Evolutionary conservation across 345 rosid genomes (phyloP), one percentile per base, ranked within the genome.

Genomic region (Eucalyptus sp.): DNA sequence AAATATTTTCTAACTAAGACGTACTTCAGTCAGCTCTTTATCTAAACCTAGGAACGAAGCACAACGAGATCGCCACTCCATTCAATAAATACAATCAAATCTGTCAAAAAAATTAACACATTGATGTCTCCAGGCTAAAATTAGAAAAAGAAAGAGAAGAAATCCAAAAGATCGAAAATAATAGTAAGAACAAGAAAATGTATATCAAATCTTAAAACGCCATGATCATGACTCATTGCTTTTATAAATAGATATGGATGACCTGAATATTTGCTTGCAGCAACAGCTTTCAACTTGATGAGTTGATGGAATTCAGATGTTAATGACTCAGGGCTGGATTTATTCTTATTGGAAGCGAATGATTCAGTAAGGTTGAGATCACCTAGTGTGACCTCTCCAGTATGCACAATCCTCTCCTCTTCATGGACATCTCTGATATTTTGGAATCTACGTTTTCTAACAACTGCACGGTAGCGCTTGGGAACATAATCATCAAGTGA

Each of bases 401-500:
- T 41, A 76, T 41, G 25, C 46, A 76, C 5, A 29, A 76, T 76
- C 44, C 79, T 50, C 29, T 24, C 84, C 68, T 44, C 29, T 88
- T 80, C 64, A 22, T 41, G 52, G 58, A 41, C 84, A 20, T 76
- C 84, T 41, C 8, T 76, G 87, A 27, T 27, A 87, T 86, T 89
- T 58, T 25, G 71, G 49, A 58, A 89, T 58, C 60, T 91, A 50
- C 20, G 87, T 37, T 50, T 71, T 18, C 71, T 52, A 64, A 66
- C 56, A 66, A 33, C 29, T 20, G 44, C 10, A 87, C 87, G 92
- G 12, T 91, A 89, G 89, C 92, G 97, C 37, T 91, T 94, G 10
- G 97, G 97, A 7, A 89, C 87, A 88, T 95, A 95, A 91, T 95
- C 91, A 5, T 25, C 91, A 10, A 95, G 92, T 56, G 90, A 91